Evolutionary conservation across 805 yeast genomes (phyloP), one percentile per base, ranked within the genome.

Genomic region (Metschnikowia gelsemii): DNA sequence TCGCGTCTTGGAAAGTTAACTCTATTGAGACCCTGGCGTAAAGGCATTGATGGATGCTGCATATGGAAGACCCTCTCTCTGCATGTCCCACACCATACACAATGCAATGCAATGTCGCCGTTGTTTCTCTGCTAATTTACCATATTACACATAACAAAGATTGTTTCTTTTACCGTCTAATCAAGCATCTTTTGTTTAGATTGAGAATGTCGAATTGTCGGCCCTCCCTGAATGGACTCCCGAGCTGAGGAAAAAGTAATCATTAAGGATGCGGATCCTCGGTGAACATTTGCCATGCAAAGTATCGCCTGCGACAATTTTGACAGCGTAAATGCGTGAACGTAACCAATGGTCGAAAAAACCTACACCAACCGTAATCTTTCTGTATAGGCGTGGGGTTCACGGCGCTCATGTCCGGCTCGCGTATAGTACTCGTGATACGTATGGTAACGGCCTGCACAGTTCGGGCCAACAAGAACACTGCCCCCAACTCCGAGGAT

Each of bases 81-180:
- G 18, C 14, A 27, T 16, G 24, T 3, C 32, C 25, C n/a, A n/a
- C n/a, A n/a, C n/a, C n/a, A n/a, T n/a, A n/a, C n/a, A n/a, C n/a
- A n/a, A 16, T 14, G 18, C 40, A 28, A 17, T 13, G n/a, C 16
- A 36, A 36, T 36, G 40, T 36, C 40, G 40, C 34, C 24, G 18
- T 29, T 6, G n/a, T n/a, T n/a, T n/a, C n/a, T n/a, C n/a, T n/a
- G n/a, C n/a, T n/a, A n/a, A n/a, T n/a, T n/a, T n/a, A n/a, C n/a
- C n/a, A n/a, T n/a, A n/a, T n/a, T n/a, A n/a, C n/a, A n/a, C n/a
- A n/a, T n/a, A n/a, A n/a, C n/a, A n/a, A n/a, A n/a, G n/a, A n/a
- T n/a, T n/a, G n/a, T n/a, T n/a, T n/a, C n/a, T n/a, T n/a, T n/a
- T n/a, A n/a, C n/a, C n/a, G n/a, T n/a, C n/a, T n/a, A n/a, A n/a